Base-by-base conservation (phyloP, 208 protist genomes). In the Crithidia acanthocephali region DNA sequence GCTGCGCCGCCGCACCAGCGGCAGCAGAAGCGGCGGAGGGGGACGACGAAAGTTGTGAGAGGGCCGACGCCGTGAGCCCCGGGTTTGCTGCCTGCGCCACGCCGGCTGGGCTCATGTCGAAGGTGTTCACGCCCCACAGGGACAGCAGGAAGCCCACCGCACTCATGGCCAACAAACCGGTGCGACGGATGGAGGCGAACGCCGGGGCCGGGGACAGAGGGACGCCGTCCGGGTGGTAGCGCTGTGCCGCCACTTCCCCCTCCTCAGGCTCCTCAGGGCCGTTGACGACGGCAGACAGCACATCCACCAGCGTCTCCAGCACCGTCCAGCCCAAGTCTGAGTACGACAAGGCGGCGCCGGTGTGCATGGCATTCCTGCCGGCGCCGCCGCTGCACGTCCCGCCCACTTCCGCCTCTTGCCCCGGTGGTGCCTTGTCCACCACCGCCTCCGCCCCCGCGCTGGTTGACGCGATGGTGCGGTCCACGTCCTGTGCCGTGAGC, bases 241-340 rank as follows among this genome's bases (percentile, higher is more conserved):
- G 55, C 68, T 74, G 64, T 15, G 32, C 48, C 28, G 15, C 40
- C 42, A 44, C 13, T 16, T 3, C 27, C 63, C 5, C 16, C 64
- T 47, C 63, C 25, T 55, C 48, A 13, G n/a, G 23, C 16, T 53
- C 45, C 30, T 59, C 66, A 1, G 48, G 30, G n/a, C 57, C 61
- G 22, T 30, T 66, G n/a, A 63, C 40, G 20, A 79, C 52, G 27
- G 63, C 45, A 13, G 72, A 55, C 30, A 75, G 22, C 22, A 75
- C 73, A 25, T 69, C 67, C 20, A 73, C 56, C 10, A 81, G 25
- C 25, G 59, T 76, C 51, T 76, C 65, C 25, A 81, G 23, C 23
- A 74, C 61, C 22, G 68, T 68, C 68, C 67, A 75, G 23, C 9
- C 68, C 0, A 80, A 25, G 3, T 75, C 53, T 13, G n/a, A 51